Percentiles rank a stretch among this genome's conserved stretches.
Conservation (phyloP, 257 asterid genomes). For the Hygrophila difformis region DNA sequence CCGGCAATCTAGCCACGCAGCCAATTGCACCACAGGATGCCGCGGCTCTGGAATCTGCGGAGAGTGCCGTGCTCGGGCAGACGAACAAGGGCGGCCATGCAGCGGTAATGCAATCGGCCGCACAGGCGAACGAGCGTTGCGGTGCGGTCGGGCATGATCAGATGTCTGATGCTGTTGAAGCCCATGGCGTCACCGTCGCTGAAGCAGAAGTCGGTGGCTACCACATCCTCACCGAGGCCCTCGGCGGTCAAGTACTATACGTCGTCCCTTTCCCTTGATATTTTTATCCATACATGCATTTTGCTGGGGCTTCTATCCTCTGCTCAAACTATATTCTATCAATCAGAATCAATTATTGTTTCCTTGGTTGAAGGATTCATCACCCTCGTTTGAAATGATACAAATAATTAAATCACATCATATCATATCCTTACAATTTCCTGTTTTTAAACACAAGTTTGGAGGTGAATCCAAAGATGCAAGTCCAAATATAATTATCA, state of each 20-base stretch:
- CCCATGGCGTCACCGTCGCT: conserved; percentile 38
- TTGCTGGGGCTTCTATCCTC: too few species aligned
- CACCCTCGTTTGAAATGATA: too few species aligned
- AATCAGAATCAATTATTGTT: too few species aligned
- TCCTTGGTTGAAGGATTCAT: too few species aligned
- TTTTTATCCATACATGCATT: too few species aligned
- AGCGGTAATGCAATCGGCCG: conserved; percentile 52
- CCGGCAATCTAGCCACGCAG: conserved; percentile 44
- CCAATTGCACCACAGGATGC: conserved; percentile 64
- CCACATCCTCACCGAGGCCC: conserved; percentile 40
- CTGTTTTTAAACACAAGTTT: too few species aligned
- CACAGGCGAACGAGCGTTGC: conserved; percentile 27
- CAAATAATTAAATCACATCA: too few species aligned
- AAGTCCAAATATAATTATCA: too few species aligned
- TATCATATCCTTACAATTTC: too few species aligned
- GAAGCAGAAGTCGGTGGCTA: conserved; percentile 37
- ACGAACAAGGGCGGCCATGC: conserved; percentile 46
- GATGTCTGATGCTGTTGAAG: conserved; percentile 21
- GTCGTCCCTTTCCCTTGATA: too few species aligned
- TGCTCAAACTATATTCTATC: too few species aligned
- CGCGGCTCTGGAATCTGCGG: conserved; percentile 53
- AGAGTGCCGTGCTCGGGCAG: conserved; percentile 37
- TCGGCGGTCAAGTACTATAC: conserved; percentile 50
- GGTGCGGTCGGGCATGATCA: conserved; percentile 38
- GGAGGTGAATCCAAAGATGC: too few species aligned